Evolutionary conservation across 352 stramenopile genomes (phyloP).

Genomic region (Hyaloperonospora brassicae): DNA sequence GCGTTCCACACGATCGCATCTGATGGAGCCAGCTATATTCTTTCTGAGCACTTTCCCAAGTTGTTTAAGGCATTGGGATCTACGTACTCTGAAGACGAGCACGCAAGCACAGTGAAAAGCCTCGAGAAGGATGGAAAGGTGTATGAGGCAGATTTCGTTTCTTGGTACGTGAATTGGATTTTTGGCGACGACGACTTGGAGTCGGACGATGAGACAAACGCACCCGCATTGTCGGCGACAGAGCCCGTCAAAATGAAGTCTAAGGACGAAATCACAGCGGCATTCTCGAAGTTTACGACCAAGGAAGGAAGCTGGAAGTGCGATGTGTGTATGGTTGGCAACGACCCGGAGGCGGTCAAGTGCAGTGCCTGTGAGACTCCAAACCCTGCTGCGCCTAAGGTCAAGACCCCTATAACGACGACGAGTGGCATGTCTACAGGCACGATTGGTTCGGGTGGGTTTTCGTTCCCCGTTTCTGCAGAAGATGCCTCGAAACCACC

Average conservation of each 20-base stretch:
- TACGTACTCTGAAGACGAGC: slow-evolving; percentile 53
- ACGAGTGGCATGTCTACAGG: slow-evolving; percentile 20
- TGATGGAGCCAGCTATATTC: slow-evolving; percentile 26
- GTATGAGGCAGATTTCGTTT: slow-evolving; percentile 43
- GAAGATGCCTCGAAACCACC: slow-evolving; percentile 14
- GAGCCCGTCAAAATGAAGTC: slow-evolving; percentile 37
- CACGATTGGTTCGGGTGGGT: slow-evolving; percentile 30
- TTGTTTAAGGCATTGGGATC: slow-evolving; percentile 53
- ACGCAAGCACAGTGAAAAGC: slow-evolving; percentile 28
- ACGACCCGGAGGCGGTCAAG: slow-evolving; percentile 30
- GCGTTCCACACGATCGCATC: slow-evolving; percentile 37
- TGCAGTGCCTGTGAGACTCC: slow-evolving; percentile 41
- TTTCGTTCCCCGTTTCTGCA: slow-evolving; percentile 29
- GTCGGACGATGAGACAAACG: slow-evolving; percentile 27
- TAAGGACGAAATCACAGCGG: slow-evolving; percentile 41
- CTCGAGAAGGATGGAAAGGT: slow-evolving; percentile 45
- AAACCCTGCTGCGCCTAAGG: slow-evolving; percentile 39
- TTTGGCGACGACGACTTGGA: slow-evolving; percentile 48
- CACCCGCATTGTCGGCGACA: slow-evolving; percentile 3
- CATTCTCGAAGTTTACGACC: slow-evolving; percentile 39
- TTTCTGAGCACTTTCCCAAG: slow-evolving; percentile 35
- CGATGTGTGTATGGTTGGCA: slow-evolving; percentile 38
- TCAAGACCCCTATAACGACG: slow-evolving; percentile 13
- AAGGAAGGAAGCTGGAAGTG: slow-evolving; percentile 61
- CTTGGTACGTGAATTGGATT: slow-evolving; percentile 61